Evolutionary conservation across 306 rosid species (phyloP).

Genomic region (Vigna mungo): DNA sequence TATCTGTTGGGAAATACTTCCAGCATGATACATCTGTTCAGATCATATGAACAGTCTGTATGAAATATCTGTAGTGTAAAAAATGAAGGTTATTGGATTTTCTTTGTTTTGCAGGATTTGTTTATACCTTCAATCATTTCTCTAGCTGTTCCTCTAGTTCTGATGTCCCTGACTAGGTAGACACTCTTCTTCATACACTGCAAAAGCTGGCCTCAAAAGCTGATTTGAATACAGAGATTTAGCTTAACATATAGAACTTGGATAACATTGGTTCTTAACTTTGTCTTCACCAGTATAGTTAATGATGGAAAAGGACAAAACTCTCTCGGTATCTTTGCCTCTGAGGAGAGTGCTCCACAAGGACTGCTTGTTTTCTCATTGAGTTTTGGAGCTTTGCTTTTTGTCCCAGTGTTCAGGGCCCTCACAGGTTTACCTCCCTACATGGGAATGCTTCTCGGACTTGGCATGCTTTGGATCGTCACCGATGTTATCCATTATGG

Average conservation of each 20-base stretch:
- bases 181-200: constrained; percentile 33
- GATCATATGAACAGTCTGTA: no score
- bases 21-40: not conserved
- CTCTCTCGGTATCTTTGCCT: constrained; percentile 61
- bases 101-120: constrained; percentile 60
- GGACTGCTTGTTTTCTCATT: constrained; percentile 86
- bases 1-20: constrained; percentile 34
- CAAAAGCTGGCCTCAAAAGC: constrained; percentile 33
- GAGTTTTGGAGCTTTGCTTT: constrained; percentile 86
- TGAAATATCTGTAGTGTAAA: no score
- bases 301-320: constrained; percentile 66
- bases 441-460: constrained; percentile 95
- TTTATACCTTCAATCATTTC: constrained; percentile 77
- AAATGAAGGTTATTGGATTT: no score
- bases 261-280: constrained; percentile 33
- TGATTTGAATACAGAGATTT: constrained; percentile 30
- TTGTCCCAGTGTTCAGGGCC: constrained; percentile 90
- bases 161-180: constrained; percentile 85
- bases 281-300: constrained; percentile 71
- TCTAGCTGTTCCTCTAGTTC: constrained; percentile 84
- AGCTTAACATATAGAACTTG: constrained; percentile 24
- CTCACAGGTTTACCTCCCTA: constrained; percentile 94
- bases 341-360: constrained; percentile 95
- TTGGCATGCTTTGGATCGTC: constrained; percentile 94
- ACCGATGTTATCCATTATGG: constrained; percentile 97